Evolutionary conservation across 2,329 filamentous ascomycete genomes (phyloP).

Genomic region (Graphium sp.): DNA sequence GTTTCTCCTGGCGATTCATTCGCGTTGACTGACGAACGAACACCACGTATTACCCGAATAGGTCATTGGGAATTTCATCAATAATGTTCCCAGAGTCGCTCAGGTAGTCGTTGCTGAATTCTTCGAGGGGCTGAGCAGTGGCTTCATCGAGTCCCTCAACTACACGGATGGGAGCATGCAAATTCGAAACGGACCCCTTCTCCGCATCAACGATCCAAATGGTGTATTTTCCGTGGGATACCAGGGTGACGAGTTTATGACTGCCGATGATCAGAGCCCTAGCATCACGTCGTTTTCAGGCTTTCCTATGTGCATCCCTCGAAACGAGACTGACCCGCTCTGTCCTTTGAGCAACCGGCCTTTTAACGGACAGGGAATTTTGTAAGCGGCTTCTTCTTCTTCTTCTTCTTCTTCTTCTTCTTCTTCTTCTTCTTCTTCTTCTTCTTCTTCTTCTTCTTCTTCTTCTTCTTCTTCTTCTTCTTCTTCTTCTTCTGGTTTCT

Average conservation of each 20-base stretch:
- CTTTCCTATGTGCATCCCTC: constrained; percentile 33
- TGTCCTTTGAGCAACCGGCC: constrained; percentile 17
- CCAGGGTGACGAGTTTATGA: constrained; percentile 20
- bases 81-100: constrained; percentile 14
- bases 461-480: neutral
- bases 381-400: constrained; percentile 9
- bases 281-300: constrained; percentile 28
- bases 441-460: neutral
- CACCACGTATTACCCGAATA: constrained; percentile 4
- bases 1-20: neutral
- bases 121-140: constrained; percentile 16
- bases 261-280: constrained; percentile 28
- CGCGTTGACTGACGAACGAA: neutral
- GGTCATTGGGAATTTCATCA: constrained; percentile 18
- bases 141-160: constrained; percentile 17
- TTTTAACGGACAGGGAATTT: constrained; percentile 14
- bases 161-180: constrained; percentile 15
- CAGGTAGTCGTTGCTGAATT: constrained; percentile 17
- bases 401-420: neutral
- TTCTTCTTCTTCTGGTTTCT: neutral
- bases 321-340: constrained; percentile 17
- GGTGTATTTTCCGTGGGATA: constrained; percentile 22
- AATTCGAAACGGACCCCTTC: constrained; percentile 13
- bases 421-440: neutral
- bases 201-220: constrained; percentile 26